Base-by-base conservation (phyloP, 768 basidiomycete genomes). In the Boletus rufocinnamomeus region DNA sequence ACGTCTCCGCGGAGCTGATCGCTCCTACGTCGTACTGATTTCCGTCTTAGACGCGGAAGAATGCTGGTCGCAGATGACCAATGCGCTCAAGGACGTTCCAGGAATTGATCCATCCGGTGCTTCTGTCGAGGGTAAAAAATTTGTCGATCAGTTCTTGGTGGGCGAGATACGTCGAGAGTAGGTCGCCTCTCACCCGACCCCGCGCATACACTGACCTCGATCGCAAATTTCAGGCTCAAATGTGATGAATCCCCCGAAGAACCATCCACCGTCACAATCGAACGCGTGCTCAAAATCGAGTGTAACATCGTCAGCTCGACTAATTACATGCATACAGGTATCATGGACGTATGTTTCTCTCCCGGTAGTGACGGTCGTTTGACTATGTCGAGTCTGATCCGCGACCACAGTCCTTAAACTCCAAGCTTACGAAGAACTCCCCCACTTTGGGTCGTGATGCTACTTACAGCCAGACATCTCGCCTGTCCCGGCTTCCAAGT, bases 281-380 rank as follows among this genome's bases (percentile, higher is more conserved):
- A 98, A 66, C 83, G 81, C 28, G 86, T 95, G 16, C 81, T 93
- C 50, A 96, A 98, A 72, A 77, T 98, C 27, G 90, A 93, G 63
- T 98, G 96, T 69, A 96, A 96, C 72, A 99, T 99, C 67, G 82
- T 81, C n/a, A 76, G 77, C 48, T 79, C 79, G 28, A 98, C 95
- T 17, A 98, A 95, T 73, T 96, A 87, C 70, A 88, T 99, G 87
- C 78, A 87, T 48, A 80, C 82, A 25, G 95, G 96, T 1, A 91
- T 99, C 64, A 79, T 81, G 79, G 88, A 88, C 63, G 94, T 91
- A 61, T 61, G 82, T 75, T 4, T n/a, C 13, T 32, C 45, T 53
- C 17, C 32, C 6, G 14, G 21, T 19, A 10, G 69, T 70, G 49
- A 27, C 40, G 7, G 28, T 48, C 45, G 37, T 38, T 16, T 14